Conservation (phyloP, 306 rosid genomes). For the Malus orientalis region DNA sequence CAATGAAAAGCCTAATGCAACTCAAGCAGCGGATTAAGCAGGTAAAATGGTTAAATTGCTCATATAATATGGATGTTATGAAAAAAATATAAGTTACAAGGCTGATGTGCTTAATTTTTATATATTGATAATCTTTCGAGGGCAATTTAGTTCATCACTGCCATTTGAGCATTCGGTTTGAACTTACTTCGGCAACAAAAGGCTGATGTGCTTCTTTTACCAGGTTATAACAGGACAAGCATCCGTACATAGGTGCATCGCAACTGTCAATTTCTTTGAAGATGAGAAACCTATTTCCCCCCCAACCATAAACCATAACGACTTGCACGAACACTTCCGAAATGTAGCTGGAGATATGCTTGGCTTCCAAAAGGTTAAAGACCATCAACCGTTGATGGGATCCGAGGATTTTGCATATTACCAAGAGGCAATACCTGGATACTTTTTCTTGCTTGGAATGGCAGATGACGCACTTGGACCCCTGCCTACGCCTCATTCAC, state of each 20-base stretch:
- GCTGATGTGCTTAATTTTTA: too few species aligned
- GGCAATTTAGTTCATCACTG: neutral
- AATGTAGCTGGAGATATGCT: slow-evolving; percentile 51
- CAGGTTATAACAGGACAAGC: slow-evolving; percentile 83
- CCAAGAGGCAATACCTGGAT: slow-evolving; percentile 77
- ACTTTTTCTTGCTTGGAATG: slow-evolving; percentile 65
- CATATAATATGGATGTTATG: neutral
- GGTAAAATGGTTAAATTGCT: slow-evolving; percentile 32
- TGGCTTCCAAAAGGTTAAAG: slow-evolving; percentile 45
- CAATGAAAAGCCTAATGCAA: slow-evolving; percentile 38
- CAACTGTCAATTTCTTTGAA: slow-evolving; percentile 47
- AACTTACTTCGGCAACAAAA: neutral
- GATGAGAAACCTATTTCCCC: slow-evolving; percentile 38
- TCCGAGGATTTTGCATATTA: slow-evolving; percentile 76
- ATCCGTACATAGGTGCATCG: slow-evolving; percentile 81
- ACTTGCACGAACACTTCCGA: slow-evolving; percentile 48
- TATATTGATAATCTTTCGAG: neutral
- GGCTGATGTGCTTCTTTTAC: slow-evolving; percentile 9
- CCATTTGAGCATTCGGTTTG: neutral
- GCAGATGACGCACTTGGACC: slow-evolving; percentile 27
- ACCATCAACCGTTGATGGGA: slow-evolving; percentile 46
- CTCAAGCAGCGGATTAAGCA: slow-evolving; percentile 53
- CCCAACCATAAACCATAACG: slow-evolving; percentile 46
- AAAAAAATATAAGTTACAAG: too few species aligned
- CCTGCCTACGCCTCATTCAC: slow-evolving; percentile 37